phyloP scores from a whole-genome alignment of 257 asterid species.

The Solanum rostratum region DNA sequence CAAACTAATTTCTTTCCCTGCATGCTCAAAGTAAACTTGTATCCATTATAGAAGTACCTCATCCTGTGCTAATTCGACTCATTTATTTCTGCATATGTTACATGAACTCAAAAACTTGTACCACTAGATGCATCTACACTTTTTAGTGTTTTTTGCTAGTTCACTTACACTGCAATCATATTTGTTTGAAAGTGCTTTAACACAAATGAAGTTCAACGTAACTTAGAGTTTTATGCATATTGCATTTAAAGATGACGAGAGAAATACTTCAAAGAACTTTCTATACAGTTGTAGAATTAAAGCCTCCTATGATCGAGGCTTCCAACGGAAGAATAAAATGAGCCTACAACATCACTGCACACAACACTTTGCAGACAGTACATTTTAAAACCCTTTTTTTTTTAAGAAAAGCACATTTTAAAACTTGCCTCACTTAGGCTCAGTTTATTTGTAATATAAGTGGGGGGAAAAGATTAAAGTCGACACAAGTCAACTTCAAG shows the following conservation, averaged over 20 bases:
- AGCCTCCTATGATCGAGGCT: neutral
- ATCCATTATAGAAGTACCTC: neutral
- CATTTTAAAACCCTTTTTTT: neutral
- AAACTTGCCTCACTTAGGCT: neutral
- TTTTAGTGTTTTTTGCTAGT: neutral
- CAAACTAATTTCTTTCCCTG: neutral
- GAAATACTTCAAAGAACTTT: neutral
- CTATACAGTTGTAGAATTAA: neutral
- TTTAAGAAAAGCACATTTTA: neutral
- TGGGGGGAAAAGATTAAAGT: neutral
- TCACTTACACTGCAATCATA: neutral
- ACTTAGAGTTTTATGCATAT: neutral
- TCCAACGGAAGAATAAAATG: neutral
- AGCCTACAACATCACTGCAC: neutral
- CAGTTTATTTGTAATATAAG: neutral
- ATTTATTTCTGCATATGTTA: neutral
- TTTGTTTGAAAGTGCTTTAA: neutral
- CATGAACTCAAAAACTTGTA: neutral
- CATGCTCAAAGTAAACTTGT: neutral
- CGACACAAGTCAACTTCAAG: neutral
- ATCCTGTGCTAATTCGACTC: neutral
- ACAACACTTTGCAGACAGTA: neutral
- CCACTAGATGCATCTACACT: neutral
- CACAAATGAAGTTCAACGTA: neutral
- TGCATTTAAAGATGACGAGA: neutral